Percentiles rank a stretch among this genome's conserved stretches.
These are phyloP conservation scores for Capsella rubella DNA, from an alignment of 441 rosid species.

Conservation along the genomic window DNA sequence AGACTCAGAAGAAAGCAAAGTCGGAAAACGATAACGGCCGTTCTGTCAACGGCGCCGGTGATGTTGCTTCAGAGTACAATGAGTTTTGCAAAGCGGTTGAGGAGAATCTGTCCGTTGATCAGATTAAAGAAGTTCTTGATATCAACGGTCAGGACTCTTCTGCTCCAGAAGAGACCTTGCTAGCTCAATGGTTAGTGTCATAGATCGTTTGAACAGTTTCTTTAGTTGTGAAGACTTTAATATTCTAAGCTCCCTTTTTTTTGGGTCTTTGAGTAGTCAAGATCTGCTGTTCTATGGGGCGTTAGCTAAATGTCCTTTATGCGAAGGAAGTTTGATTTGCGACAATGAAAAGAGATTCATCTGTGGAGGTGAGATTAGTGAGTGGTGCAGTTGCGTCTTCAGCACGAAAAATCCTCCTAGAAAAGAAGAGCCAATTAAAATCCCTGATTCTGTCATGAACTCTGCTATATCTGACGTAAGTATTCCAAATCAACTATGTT, in stretches of 20 bases:
- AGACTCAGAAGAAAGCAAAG: slow-evolving; percentile 68
- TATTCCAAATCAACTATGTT: neutral
- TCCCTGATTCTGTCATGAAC: slow-evolving; percentile 66
- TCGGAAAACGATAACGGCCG: slow-evolving; percentile 46
- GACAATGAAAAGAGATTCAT: slow-evolving; percentile 55
- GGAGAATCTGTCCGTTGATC: slow-evolving; percentile 61
- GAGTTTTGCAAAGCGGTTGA: slow-evolving; percentile 58
- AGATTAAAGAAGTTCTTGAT: slow-evolving; percentile 67
- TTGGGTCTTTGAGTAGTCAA: slow-evolving; percentile 50
- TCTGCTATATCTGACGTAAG: slow-evolving; percentile 64
- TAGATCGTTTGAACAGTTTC: neutral
- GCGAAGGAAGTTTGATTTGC: slow-evolving; percentile 59
- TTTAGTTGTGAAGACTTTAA: neutral
- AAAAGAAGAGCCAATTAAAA: slow-evolving; percentile 54
- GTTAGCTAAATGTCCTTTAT: slow-evolving; percentile 64
- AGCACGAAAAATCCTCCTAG: slow-evolving; percentile 69
- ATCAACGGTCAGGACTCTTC: slow-evolving; percentile 67
- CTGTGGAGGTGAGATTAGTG: slow-evolving; percentile 79
- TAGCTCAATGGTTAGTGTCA: slow-evolving; percentile 60
- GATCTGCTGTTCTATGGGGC: slow-evolving; percentile 78
- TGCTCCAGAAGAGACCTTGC: slow-evolving; percentile 51
- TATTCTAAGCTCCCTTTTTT: neutral
- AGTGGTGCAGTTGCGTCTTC: slow-evolving; percentile 86
- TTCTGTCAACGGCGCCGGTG: slow-evolving; percentile 40
- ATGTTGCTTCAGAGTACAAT: slow-evolving; percentile 55